Conservation (phyloP, 345 rosid genomes). For the Excoecaria cochinchinensis region DNA sequence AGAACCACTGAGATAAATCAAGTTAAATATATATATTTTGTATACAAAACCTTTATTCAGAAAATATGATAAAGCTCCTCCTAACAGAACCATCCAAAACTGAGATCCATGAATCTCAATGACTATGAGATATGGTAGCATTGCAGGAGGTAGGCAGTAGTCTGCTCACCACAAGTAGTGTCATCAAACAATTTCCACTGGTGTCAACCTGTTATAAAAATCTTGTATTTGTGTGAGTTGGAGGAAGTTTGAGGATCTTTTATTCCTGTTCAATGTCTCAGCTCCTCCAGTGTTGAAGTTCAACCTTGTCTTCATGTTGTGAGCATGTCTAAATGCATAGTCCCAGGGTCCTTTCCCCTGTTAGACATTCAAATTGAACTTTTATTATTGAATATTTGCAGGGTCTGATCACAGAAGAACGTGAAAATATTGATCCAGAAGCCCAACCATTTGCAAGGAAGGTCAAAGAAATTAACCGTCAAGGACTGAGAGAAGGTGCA, state of each 20-base stretch:
- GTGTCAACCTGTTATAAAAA: not conserved
- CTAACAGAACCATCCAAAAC: not conserved
- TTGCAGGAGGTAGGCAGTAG: not conserved
- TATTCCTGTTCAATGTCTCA: not conserved
- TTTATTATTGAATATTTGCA: constrained; percentile 15
- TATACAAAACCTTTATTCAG: not conserved
- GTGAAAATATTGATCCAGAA: constrained; percentile 69
- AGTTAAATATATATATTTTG: not conserved
- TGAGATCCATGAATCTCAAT: not conserved
- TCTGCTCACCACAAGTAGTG: not conserved
- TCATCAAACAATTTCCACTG: not conserved
- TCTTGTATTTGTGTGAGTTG: not conserved
- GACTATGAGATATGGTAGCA: not conserved
- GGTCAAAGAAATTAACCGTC: constrained; percentile 74
- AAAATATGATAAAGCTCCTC: not conserved
- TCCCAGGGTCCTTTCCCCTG: constrained; percentile 2
- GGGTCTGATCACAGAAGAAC: constrained; percentile 93
- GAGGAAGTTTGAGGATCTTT: not conserved
- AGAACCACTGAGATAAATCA: not conserved
- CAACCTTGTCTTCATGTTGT: constrained; percentile 8
- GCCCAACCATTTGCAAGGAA: constrained; percentile 84
- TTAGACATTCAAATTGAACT: constrained; percentile 15
- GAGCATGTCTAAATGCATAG: not conserved
- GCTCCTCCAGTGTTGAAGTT: not conserved
- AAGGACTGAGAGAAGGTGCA: constrained; percentile 87